Conservation (phyloP, 805 yeast species). For the Yarrowia deformans region DNA sequence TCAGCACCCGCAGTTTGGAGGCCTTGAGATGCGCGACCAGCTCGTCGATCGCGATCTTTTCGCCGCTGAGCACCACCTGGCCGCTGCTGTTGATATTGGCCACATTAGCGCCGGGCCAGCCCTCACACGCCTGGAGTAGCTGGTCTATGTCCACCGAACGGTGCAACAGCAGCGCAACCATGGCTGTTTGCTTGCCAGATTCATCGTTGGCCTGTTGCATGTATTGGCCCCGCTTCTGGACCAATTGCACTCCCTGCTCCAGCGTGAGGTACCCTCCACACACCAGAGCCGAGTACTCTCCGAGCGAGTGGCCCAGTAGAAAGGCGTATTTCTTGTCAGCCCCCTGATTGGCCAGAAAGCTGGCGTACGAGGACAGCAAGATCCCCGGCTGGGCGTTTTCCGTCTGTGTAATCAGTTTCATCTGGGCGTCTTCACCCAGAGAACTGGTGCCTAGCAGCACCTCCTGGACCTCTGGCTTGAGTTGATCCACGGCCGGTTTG, state of each 20-base stretch:
- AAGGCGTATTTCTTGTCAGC: not conserved
- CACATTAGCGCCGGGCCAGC: slow-evolving; percentile 16
- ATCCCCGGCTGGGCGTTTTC: slow-evolving; percentile 35
- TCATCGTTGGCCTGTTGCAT: slow-evolving; percentile 28
- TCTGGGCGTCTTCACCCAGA: not conserved
- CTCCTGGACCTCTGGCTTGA: not conserved
- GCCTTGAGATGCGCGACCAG: slow-evolving; percentile 8
- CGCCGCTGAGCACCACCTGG: slow-evolving; percentile 28
- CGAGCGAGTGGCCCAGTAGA: slow-evolving; percentile 33
- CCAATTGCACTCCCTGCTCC: slow-evolving; percentile 8
- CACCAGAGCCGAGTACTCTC: slow-evolving; percentile 36
- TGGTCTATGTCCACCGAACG: not conserved
- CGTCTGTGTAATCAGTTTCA: slow-evolving; percentile 15
- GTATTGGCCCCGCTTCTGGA: slow-evolving; percentile 15
- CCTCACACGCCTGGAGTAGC: slow-evolving; percentile 2
- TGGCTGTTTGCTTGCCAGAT: slow-evolving; percentile 6
- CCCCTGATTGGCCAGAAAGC: slow-evolving; percentile 1
- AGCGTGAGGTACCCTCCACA: slow-evolving; percentile 21
- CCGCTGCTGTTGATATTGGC: slow-evolving; percentile 26
- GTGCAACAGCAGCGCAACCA: slow-evolving; percentile 27
- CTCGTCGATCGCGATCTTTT: not conserved
- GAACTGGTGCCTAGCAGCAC: not conserved
- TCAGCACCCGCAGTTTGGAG: slow-evolving; percentile 1
- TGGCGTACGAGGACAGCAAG: slow-evolving; percentile 1
- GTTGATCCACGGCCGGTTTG: not conserved